Percentiles rank a stretch among this genome's conserved stretches.
Conservation (phyloP, 106 monocot genomes). For the Acorus calamus region DNA sequence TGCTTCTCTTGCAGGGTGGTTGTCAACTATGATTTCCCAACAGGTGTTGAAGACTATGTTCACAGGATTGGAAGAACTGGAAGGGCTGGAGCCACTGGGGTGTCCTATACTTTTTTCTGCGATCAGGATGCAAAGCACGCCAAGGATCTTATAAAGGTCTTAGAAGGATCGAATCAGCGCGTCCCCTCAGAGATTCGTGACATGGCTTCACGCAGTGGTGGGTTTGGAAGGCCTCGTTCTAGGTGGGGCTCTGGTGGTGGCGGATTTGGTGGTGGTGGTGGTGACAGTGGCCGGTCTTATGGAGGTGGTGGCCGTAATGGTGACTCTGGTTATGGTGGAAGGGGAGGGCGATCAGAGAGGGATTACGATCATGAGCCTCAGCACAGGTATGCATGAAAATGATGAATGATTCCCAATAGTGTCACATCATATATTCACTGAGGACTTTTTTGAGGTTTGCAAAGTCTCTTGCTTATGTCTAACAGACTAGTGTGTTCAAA, state of each 20-base stretch:
- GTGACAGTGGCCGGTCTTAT: constrained; percentile 13
- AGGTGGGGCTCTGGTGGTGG: constrained; percentile 38
- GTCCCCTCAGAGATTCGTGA: constrained; percentile 52
- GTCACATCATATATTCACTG: too few relatives aligned
- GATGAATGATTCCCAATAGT: too few relatives aligned
- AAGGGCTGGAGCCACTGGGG: constrained; percentile 63
- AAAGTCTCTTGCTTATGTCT: too few relatives aligned
- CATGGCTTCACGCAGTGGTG: constrained; percentile 49
- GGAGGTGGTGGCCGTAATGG: not conserved
- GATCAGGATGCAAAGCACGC: constrained; percentile 75
- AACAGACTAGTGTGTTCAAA: too few relatives aligned
- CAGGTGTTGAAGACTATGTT: constrained; percentile 77
- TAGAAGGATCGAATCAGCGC: constrained; percentile 53
- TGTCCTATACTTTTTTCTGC: constrained; percentile 69
- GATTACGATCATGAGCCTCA: too few relatives aligned
- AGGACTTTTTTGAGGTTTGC: too few relatives aligned
- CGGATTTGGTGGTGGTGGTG: not conserved
- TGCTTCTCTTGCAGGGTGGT: constrained; percentile 50
- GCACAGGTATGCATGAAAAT: too few relatives aligned
- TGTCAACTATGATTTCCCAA: constrained; percentile 80
- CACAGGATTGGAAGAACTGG: constrained; percentile 87
- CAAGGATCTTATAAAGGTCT: constrained; percentile 59
- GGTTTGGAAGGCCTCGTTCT: constrained; percentile 28
- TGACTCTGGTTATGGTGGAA: constrained; percentile 21
- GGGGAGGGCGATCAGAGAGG: not conserved